Evolutionary conservation across 306 rosid genomes (phyloP).

Genomic region (Cucurbita argyrosperma): DNA sequence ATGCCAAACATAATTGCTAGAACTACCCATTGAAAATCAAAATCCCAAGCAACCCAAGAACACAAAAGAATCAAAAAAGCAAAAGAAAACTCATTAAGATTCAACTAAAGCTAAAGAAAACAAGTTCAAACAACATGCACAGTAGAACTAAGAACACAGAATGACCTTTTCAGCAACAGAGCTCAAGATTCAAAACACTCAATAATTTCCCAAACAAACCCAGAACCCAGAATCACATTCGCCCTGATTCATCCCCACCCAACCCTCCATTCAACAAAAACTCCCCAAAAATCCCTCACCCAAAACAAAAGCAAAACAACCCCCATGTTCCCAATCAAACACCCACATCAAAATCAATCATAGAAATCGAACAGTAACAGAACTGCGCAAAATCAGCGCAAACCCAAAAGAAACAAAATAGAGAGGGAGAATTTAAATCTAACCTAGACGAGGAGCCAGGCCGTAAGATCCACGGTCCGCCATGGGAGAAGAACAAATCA

Average conservation of each 20-base stretch:
- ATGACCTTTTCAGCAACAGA: neutral
- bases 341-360: neutral
- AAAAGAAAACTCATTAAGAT: neutral
- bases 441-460: constrained; percentile 64
- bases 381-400: neutral
- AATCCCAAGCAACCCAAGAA: neutral
- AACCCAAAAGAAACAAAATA: neutral
- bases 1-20: neutral
- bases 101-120: neutral
- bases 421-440: constrained; percentile 10
- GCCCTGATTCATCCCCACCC: too few species aligned
- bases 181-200: neutral
- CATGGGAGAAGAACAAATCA: constrained; percentile 24
- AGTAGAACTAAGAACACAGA: neutral
- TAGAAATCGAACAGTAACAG: neutral
- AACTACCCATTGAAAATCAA: neutral
- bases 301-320: neutral
- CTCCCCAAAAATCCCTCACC: neutral
- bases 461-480: constrained; percentile 55
- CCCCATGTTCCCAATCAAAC: neutral
- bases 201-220: neutral
- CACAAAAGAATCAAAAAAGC: neutral
- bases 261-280: neutral
- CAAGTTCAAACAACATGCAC: neutral
- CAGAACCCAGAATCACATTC: neutral